phyloP scores from a whole-genome alignment of 305 asterid species.

The Fraxinus paxiana region DNA sequence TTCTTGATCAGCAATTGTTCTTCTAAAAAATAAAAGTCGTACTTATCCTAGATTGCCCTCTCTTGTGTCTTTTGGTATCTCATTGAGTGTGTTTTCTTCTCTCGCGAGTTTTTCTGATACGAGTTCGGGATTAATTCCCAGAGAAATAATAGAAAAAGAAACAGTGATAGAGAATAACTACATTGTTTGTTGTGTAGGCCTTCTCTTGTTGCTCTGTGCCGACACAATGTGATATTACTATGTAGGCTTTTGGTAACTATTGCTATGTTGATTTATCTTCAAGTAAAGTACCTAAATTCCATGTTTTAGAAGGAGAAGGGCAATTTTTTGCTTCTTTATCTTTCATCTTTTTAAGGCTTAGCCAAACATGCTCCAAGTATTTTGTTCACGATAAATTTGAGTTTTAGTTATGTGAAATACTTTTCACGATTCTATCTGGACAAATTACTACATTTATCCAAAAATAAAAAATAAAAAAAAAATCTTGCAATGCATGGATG shows the following conservation, averaged over 20 bases:
- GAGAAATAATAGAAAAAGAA: neutral
- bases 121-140: neutral
- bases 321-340: neutral
- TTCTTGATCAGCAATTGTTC: neutral
- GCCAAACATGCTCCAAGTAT: neutral
- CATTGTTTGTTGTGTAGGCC: neutral
- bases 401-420: neutral
- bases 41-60: neutral
- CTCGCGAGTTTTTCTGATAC: neutral
- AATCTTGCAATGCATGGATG: no score
- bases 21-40: neutral
- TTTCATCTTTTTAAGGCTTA: neutral
- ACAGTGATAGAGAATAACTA: neutral
- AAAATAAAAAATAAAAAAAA: no score
- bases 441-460: neutral
- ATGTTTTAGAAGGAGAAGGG: neutral
- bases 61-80: neutral
- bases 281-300: neutral
- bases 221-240: neutral
- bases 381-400: neutral
- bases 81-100: neutral
- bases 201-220: neutral
- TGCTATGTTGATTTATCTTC: neutral
- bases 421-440: neutral
- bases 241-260: neutral